phyloP scores from a whole-genome alignment of 208 protist species.

The Crithidia mellificae region DNA sequence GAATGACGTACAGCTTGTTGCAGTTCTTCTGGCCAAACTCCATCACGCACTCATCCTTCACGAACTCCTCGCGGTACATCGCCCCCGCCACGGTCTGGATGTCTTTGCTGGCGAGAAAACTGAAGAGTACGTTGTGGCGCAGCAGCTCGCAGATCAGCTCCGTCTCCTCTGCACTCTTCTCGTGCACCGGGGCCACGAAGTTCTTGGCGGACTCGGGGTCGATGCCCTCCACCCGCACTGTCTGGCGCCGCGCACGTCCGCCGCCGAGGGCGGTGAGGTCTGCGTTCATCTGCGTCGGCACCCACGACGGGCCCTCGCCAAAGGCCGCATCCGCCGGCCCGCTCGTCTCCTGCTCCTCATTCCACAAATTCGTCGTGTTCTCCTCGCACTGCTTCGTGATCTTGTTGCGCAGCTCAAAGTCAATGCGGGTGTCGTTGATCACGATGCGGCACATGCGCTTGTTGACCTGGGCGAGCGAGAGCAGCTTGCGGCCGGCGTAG shows the following conservation, averaged over 20 bases:
- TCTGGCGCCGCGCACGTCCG: conserved; percentile 73
- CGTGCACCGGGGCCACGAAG: conserved; percentile 72
- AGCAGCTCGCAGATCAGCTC: conserved; percentile 79
- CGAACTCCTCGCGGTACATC: conserved; percentile 80
- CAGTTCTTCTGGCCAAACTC: conserved; percentile 67
- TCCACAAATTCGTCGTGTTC: conserved; percentile 80
- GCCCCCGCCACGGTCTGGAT: conserved; percentile 71
- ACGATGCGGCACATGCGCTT: conserved; percentile 77
- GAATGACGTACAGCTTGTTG: conserved; percentile 90
- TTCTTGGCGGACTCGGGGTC: conserved; percentile 84
- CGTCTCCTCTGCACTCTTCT: conserved; percentile 79
- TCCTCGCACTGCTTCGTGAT: conserved; percentile 85
- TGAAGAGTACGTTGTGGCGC: conserved; percentile 86
- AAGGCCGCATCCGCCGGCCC: conserved; percentile 41
- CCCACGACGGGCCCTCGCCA: conserved; percentile 71
- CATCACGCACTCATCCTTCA: conserved; percentile 79
- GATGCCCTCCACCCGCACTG: conserved; percentile 78
- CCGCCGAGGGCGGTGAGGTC: conserved; percentile 79
- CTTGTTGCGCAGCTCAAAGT: conserved; percentile 82
- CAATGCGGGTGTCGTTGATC: conserved; percentile 79
- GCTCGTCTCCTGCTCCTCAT: conserved; percentile 38
- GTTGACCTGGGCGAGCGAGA: conserved; percentile 81
- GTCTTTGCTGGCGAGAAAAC: conserved; percentile 73
- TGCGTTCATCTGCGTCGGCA: conserved; percentile 54
- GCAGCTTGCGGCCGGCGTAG: conserved; percentile 88